A percentile compares a stretch with the other conserved stretches of the same genome.
phyloP scores from a whole-genome alignment of 495 filamentous ascomycete genomes.

The Trypethelium eluteriae region DNA sequence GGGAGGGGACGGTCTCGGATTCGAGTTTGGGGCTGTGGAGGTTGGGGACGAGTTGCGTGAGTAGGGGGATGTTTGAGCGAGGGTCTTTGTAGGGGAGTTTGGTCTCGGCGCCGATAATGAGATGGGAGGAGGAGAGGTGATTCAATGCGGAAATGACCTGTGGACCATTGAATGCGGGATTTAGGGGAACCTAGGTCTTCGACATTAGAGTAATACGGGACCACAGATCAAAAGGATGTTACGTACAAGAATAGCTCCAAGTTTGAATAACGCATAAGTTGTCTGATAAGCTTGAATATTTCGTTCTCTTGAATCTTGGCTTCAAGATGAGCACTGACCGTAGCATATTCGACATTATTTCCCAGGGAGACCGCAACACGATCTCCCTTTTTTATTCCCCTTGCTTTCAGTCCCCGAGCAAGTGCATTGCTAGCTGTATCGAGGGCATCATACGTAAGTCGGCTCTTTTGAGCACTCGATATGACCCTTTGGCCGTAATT shows the following conservation, averaged over 20 bases:
- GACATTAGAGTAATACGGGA: constrained; percentile 3
- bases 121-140: constrained; percentile 65
- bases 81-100: constrained; percentile 76
- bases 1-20: constrained; percentile 58
- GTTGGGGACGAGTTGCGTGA: constrained; percentile 58
- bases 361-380: constrained; percentile 79
- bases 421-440: constrained; percentile 70
- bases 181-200: constrained; percentile 62
- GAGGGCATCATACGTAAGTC: constrained; percentile 65
- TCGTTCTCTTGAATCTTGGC: not conserved
- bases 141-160: constrained; percentile 73
- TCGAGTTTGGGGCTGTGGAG: constrained; percentile 47
- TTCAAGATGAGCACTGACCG: constrained; percentile 39
- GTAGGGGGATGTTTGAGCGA: constrained; percentile 63
- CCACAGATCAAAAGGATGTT: not conserved
- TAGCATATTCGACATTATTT: constrained; percentile 75
- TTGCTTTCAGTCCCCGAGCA: constrained; percentile 60
- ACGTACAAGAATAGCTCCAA: constrained; percentile 75
- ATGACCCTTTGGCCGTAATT: constrained; percentile 46
- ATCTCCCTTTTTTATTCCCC: constrained; percentile 77
- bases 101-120: constrained; percentile 78
- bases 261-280: constrained; percentile 86
- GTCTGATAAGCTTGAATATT: constrained; percentile 32
- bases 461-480: constrained; percentile 53
- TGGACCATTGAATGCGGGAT: constrained; percentile 75